Base-by-base conservation (phyloP, 73 alveolate genomes). In the Urostyla sp. region DNA sequence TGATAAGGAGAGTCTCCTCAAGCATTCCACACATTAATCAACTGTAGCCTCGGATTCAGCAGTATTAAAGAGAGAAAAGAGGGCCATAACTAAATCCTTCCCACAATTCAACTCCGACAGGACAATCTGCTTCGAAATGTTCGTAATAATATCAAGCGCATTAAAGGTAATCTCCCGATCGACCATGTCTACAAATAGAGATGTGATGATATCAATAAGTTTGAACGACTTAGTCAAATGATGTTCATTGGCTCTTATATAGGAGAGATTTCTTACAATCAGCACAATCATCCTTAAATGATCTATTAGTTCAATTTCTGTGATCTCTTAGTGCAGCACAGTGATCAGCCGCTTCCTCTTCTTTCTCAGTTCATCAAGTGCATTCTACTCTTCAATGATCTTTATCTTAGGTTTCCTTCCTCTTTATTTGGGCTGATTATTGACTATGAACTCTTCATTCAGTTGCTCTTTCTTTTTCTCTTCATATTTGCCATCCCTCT, bases 11-110 rank as follows among this genome's bases (percentile, higher is more conserved):
- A 95, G 90, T 74, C 94, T 90, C 75, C 99, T 89, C 43, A 95
- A 75, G 72, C 99, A 95, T 80, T 95, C 99, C 21, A 92, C 85
- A 30, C 96, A 87, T 51, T 87, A 87, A n/a, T 92, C 98, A 18
- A 92, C 88, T 66, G 72, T 75, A 45, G 55, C 89, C 61, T 89
- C 88, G 46, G 51, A 16, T 28, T 66, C 90, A 20, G 74, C 83
- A 0, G 94, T 78, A 21, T 77, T 85, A 66, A 94, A 52, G 72
- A 89, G 52, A 52, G 88, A 87, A 56, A 82, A 92, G 54, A 95
- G 73, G 60, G 93, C 92, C 45, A 78, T 88, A 45, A 95, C 87
- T 72, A 95, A 67, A 34, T 87, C 87, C 48, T 86, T 60, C 13
- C 95, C 94, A 58, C 80, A 86, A 76, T 79, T 72, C 28, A 82